These are phyloP conservation scores for Skeletonema costatum DNA, from an alignment of 108 stramenopile genomes.

Conservation along the genomic window DNA sequence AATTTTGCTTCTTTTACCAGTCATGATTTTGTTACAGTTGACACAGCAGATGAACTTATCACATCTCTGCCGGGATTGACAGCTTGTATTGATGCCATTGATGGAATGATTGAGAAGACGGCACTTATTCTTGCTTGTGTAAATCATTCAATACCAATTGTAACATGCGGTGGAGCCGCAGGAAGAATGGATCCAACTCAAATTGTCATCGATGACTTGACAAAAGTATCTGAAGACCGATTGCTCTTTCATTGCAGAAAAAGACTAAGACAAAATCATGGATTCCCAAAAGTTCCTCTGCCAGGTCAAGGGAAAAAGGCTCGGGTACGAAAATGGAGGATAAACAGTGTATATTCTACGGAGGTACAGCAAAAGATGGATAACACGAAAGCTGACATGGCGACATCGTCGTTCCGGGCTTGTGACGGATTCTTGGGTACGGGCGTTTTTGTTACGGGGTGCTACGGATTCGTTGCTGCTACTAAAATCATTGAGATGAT, in stretches of 20 bases:
- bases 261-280: constrained; percentile 67
- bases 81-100: constrained; percentile 80
- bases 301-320: constrained; percentile 19
- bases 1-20: background rate
- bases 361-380: constrained; percentile 53
- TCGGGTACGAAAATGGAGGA: constrained; percentile 63
- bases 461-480: constrained; percentile 79
- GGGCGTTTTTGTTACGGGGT: constrained; percentile 81
- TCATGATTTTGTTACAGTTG: constrained; percentile 32
- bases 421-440: constrained; percentile 86
- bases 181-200: constrained; percentile 76
- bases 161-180: constrained; percentile 88
- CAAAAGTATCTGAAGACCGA: constrained; percentile 57
- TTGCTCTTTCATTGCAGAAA: constrained; percentile 65
- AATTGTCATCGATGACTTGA: constrained; percentile 70
- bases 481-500: constrained; percentile 77
- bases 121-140: constrained; percentile 73
- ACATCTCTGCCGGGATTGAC: constrained; percentile 42
- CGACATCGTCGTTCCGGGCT: constrained; percentile 56
- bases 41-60: constrained; percentile 69
- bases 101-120: constrained; percentile 70
- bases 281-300: constrained; percentile 60
- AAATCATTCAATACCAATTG: constrained; percentile 58
- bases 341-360: constrained; percentile 72
- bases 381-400: background rate